Base-by-base conservation (phyloP, 1,139 yeast species). In the Taphrina flavorubra region DNA sequence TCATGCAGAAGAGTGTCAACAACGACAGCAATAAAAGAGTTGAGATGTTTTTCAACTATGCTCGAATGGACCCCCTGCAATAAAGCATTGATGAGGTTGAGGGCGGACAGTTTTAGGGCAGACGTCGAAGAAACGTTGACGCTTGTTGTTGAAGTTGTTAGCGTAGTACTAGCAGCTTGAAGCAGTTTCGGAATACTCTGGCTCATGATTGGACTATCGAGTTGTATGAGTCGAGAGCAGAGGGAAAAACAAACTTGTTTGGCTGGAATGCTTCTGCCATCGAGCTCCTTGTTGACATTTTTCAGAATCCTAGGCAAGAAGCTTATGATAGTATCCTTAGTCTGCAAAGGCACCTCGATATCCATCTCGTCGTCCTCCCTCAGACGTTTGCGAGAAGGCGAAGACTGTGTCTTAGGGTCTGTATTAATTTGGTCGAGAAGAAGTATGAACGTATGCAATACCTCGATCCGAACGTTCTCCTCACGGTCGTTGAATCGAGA, bases 401-500 rank as follows among this genome's bases (percentile, higher is more conserved):
- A 58, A 16, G 46, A 14, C n/a, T 47, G 55, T 13, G 46, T 25
- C 10, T 25, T 36, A 3, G 60, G 18, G 7, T 34, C 20, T 6
- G 37, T 18, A 14, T 25, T 46, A 13, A 49, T 37, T n/a, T 18
- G 14, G 34, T 31, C 40, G n/a, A 70, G 56, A 10, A 72, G 69
- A 8, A 63, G 13, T 65, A 74, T 72, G 73, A 76, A 68, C 1
- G 81, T 72, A 51, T 73, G 74, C 34, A 80, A 72, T 25, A 78
- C 75, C 55, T 79, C 82, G 51, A 75, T 73, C 4, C 79, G 76
- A 10, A 81, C 83, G 1, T 79, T 76, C 58, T 78, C 79, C 34
- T 81, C 81, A 4, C 79, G 76, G 63, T 81, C 84, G 20, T 77
- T 72, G 14, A 78, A 73, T 18, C 78, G 73, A 42, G 76, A 71